Percentiles rank a stretch among this genome's conserved stretches.
Evolutionary conservation across 805 yeast genomes (phyloP).

Genomic region (Lipomyces anomalus): DNA sequence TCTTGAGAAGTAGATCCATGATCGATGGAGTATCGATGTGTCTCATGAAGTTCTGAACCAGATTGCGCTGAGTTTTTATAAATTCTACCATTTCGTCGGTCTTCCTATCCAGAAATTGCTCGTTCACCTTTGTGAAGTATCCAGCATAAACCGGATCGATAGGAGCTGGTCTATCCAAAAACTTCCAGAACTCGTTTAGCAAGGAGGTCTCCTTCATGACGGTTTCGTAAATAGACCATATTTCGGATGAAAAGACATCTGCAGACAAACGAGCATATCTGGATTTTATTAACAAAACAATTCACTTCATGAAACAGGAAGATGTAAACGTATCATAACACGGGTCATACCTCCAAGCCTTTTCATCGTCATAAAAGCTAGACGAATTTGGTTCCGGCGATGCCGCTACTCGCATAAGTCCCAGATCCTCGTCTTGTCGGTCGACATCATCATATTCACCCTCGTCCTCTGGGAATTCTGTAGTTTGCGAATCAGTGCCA

Average conservation of each 20-base stretch:
- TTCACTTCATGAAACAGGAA: conserved; percentile 5
- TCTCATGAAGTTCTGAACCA: conserved; percentile 73
- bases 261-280: conserved; percentile 63
- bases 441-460: conserved; percentile 27
- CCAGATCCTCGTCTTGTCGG: conserved; percentile 18
- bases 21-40: conserved; percentile 91
- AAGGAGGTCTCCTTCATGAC: conserved; percentile 69
- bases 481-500: conserved; percentile 9
- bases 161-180: conserved; percentile 63
- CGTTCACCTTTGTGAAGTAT: conserved; percentile 85
- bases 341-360: conserved; percentile 20
- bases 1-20: conserved; percentile 85
- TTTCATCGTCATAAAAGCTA: conserved; percentile 30
- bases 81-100: conserved; percentile 63
- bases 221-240: conserved; percentile 89
- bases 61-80: conserved; percentile 57
- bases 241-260: conserved; percentile 84
- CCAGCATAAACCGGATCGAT: conserved; percentile 73
- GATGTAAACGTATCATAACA: conserved; percentile 17
- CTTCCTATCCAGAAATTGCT: conserved; percentile 82
- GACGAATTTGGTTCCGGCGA: conserved; percentile 21
- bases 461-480: conserved; percentile 10
- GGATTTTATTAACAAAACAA: neutral
- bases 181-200: conserved; percentile 69
- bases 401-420: conserved; percentile 23